phyloP scores from a whole-genome alignment of 495 filamentous ascomycete species.

The Aspergillus funiculosus region DNA sequence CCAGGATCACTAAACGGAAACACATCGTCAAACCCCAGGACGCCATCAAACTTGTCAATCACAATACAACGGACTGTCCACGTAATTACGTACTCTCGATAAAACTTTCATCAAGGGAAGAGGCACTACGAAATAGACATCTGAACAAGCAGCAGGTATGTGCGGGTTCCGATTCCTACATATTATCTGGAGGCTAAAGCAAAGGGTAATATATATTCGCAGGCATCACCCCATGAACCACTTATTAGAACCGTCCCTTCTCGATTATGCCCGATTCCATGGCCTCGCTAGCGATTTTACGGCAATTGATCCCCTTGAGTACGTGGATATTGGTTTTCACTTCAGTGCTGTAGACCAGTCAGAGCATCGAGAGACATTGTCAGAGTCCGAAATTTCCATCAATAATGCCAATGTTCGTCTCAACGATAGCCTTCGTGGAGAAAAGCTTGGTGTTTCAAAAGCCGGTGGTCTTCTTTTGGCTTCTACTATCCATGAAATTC shows the following conservation, averaged over 20 bases:
- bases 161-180: too few relatives aligned
- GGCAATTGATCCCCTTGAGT: conserved; percentile 20
- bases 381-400: neutral
- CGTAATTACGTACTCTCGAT: too few relatives aligned
- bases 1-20: too few relatives aligned
- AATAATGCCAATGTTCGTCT: conserved; percentile 1
- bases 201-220: too few relatives aligned
- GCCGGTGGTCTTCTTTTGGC: conserved; percentile 22
- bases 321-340: conserved; percentile 5
- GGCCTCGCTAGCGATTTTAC: conserved; percentile 29
- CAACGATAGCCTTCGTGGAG: conserved; percentile 10
- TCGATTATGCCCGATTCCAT: conserved; percentile 43
- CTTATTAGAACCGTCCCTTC: conserved; percentile 23
- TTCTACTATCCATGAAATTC: conserved; percentile 13
- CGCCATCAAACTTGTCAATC: too few relatives aligned
- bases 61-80: too few relatives aligned
- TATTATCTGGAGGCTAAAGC: too few relatives aligned
- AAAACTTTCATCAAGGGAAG: too few relatives aligned
- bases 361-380: neutral
- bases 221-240: conserved; percentile 13
- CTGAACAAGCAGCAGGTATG: too few relatives aligned
- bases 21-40: too few relatives aligned
- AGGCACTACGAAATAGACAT: too few relatives aligned
- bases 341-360: neutral
- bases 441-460: conserved; percentile 22